Percentiles rank a stretch among this genome's conserved stretches.
These are phyloP conservation scores for Vitis hybrid DNA, from an alignment of 177 flowering plant species.

Conservation along the genomic window DNA sequence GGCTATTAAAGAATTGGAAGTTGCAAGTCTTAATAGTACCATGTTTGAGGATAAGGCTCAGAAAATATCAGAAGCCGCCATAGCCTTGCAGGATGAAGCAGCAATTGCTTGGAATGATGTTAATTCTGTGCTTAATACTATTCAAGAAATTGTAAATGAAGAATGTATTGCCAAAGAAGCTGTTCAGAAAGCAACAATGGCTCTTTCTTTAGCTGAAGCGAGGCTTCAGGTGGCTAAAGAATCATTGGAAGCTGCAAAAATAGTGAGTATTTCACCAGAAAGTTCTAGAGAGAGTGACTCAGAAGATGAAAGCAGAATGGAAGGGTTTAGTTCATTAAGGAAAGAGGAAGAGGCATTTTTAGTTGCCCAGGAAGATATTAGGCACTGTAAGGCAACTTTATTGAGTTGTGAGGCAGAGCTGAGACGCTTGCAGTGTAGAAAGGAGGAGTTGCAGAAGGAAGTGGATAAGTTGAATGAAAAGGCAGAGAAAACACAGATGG, in stretches of 20 bases:
- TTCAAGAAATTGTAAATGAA: slow-evolving; percentile 60
- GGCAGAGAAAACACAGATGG: slow-evolving; percentile 70
- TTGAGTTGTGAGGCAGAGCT: slow-evolving; percentile 60
- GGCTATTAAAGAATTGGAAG: slow-evolving; percentile 81
- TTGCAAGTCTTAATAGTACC: slow-evolving; percentile 69
- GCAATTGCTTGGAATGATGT: slow-evolving; percentile 68
- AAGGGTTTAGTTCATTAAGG: slow-evolving; percentile 7
- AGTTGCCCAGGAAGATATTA: slow-evolving; percentile 61
- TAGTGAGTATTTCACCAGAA: slow-evolving; percentile 22
- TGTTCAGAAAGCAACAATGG: slow-evolving; percentile 81
- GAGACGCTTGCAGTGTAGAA: slow-evolving; percentile 54
- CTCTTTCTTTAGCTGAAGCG: slow-evolving; percentile 88
- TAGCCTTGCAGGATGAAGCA: slow-evolving; percentile 83
- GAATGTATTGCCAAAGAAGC: slow-evolving; percentile 75
- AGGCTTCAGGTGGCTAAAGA: slow-evolving; percentile 70
- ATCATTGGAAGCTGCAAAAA: slow-evolving; percentile 38
- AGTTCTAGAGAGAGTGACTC: slow-evolving; percentile 27
- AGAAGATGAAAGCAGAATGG: slow-evolving; percentile 16
- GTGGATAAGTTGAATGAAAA: slow-evolving; percentile 65
- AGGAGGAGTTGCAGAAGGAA: slow-evolving; percentile 80
- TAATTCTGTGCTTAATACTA: slow-evolving; percentile 35
- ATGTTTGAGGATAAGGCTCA: slow-evolving; percentile 97
- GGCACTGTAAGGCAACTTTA: slow-evolving; percentile 50
- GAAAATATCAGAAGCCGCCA: slow-evolving; percentile 83
- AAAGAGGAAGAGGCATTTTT: slow-evolving; percentile 45